Conservation (phyloP, 1,284 basidiomycete species). For the Ceratobasidium sp. region DNA sequence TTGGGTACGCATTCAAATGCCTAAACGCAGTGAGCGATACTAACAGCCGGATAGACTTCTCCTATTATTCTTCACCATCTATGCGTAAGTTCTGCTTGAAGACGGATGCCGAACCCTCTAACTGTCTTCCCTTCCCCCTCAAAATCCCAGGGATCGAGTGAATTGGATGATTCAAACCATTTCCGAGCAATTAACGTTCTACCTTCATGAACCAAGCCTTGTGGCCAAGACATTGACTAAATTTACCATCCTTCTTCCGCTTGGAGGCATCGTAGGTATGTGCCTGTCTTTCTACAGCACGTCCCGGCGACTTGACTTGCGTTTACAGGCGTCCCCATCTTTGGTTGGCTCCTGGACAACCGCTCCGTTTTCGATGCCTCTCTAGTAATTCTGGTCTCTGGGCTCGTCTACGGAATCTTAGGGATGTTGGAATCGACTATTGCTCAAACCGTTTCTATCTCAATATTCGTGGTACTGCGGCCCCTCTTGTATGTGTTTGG, state of each 20-base stretch:
- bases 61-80: constrained; percentile 51
- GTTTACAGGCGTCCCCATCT: constrained; percentile 50
- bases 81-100: constrained; percentile 46
- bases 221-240: constrained; percentile 52
- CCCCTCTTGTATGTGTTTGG: constrained; percentile 55
- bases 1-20: no score
- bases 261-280: constrained; percentile 54
- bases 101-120: background rate
- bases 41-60: constrained; percentile 49
- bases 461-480: constrained; percentile 52
- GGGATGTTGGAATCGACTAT: constrained; percentile 49
- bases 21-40: no score
- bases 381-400: constrained; percentile 51
- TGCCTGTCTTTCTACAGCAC: background rate
- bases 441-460: constrained; percentile 53
- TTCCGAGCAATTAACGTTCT: constrained; percentile 53
- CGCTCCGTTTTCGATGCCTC: constrained; percentile 51
- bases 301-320: background rate
- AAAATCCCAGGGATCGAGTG: constrained; percentile 53
- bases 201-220: constrained; percentile 49
- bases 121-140: background rate
- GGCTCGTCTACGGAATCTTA: constrained; percentile 52
- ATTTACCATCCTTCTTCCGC: constrained; percentile 56
- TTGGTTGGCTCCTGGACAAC: constrained; percentile 54
- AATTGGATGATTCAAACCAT: constrained; percentile 57